These are phyloP conservation scores for Priceomyces castillae DNA, from an alignment of 805 yeast species.

Conservation along the genomic window DNA sequence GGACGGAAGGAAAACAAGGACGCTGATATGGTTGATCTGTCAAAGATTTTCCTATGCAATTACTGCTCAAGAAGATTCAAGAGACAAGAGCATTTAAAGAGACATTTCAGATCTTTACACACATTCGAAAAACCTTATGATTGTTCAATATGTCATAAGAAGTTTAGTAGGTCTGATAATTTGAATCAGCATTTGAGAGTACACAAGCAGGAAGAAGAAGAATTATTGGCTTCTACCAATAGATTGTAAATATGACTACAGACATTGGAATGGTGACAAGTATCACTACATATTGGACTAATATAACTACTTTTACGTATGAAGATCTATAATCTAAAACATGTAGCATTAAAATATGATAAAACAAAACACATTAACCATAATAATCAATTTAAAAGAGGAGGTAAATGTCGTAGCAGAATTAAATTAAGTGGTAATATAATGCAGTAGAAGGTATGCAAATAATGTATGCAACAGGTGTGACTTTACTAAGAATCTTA, in stretches of 20 bases:
- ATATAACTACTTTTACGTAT: not conserved
- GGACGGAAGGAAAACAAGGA: constrained; percentile 65
- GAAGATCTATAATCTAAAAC: not conserved
- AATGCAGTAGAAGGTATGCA: not conserved
- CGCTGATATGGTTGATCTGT: constrained; percentile 47
- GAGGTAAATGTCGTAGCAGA: not conserved
- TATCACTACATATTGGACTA: not conserved
- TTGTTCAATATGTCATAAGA: constrained; percentile 59
- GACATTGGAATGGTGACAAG: too few species aligned
- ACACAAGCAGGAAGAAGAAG: constrained; percentile 37
- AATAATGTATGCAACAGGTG: not conserved
- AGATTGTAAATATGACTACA: not conserved
- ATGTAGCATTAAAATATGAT: not conserved
- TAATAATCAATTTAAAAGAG: not conserved
- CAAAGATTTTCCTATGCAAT: constrained; percentile 61
- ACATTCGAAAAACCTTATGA: constrained; percentile 69
- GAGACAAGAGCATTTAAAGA: constrained; percentile 73
- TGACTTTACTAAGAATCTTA: not conserved
- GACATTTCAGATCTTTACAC: constrained; percentile 72
- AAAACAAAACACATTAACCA: not conserved
- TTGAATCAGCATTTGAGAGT: constrained; percentile 57
- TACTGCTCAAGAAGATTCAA: constrained; percentile 64
- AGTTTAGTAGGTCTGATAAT: constrained; percentile 61
- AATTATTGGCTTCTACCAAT: not conserved
- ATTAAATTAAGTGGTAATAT: not conserved